These are phyloP conservation scores for Begonia loranthoides DNA, from an alignment of 306 rosid genomes.

Conservation along the genomic window DNA sequence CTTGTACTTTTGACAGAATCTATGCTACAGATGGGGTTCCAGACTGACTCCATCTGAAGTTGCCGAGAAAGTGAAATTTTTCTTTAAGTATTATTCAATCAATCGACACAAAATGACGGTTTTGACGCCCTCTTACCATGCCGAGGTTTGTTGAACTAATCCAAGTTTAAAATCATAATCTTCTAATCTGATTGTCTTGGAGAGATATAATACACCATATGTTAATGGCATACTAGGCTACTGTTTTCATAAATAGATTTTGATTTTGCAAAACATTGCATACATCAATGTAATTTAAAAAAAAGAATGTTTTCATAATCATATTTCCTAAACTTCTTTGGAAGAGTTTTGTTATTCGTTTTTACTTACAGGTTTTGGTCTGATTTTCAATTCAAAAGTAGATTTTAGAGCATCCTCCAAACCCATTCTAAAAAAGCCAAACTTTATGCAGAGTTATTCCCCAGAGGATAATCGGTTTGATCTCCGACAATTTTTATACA, in stretches of 20 bases:
- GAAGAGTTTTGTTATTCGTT: no score
- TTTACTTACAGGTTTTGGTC: no score
- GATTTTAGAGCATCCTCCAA: no score
- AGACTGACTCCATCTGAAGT: constrained; percentile 70
- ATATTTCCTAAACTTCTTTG: no score
- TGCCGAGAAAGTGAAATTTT: constrained; percentile 88
- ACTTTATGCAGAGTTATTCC: constrained; percentile 66
- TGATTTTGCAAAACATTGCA: no score
- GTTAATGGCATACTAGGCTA: no score
- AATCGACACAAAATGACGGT: constrained; percentile 91
- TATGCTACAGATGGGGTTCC: constrained; percentile 79
- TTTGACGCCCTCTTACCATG: constrained; percentile 87
- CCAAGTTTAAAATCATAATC: neutral
- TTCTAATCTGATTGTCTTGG: neutral
- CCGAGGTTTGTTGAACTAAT: constrained; percentile 41
- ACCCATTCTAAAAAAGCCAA: no score
- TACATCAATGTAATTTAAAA: no score
- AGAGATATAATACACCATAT: neutral
- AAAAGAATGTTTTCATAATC: no score
- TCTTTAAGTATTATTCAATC: constrained; percentile 90
- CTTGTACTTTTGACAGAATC: constrained; percentile 40
- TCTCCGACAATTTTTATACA: constrained; percentile 82
- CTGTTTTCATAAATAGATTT: no score
- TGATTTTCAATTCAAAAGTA: no score
- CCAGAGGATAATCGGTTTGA: constrained; percentile 90